These are phyloP conservation scores for Garcia nutans DNA, from an alignment of 345 rosid species.

Conservation along the genomic window DNA sequence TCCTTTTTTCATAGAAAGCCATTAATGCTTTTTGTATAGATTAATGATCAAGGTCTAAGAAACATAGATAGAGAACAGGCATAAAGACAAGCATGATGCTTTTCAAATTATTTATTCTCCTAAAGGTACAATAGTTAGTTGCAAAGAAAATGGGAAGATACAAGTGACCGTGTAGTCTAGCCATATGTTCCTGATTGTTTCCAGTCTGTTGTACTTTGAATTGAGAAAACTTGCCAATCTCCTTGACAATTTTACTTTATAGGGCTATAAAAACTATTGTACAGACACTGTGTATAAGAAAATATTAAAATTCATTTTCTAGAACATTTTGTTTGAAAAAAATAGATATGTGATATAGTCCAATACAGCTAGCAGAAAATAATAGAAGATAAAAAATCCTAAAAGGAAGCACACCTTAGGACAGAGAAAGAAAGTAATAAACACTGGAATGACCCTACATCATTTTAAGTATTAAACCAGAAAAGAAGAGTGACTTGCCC, in stretches of 20 bases:
- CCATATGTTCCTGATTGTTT: background rate
- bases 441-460: background rate
- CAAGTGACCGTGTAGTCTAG: background rate
- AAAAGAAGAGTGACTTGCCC: slow-evolving; percentile 45
- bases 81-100: background rate
- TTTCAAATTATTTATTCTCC: background rate
- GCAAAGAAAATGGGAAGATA: background rate
- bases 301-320: background rate
- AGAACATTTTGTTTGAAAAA: background rate
- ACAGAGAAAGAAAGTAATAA: background rate
- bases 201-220: background rate
- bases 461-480: slow-evolving; percentile 5
- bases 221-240: background rate
- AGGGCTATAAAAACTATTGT: background rate
- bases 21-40: background rate
- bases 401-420: background rate
- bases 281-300: background rate
- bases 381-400: background rate
- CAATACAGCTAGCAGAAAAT: background rate
- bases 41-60: background rate
- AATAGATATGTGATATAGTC: background rate
- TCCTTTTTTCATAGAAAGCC: background rate
- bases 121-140: background rate
- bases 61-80: background rate
- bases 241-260: background rate